Percentiles rank a stretch among this genome's conserved stretches.
phyloP scores from a whole-genome alignment of 2,329 filamentous ascomycete species.

The Xylaria hypoxylon region DNA sequence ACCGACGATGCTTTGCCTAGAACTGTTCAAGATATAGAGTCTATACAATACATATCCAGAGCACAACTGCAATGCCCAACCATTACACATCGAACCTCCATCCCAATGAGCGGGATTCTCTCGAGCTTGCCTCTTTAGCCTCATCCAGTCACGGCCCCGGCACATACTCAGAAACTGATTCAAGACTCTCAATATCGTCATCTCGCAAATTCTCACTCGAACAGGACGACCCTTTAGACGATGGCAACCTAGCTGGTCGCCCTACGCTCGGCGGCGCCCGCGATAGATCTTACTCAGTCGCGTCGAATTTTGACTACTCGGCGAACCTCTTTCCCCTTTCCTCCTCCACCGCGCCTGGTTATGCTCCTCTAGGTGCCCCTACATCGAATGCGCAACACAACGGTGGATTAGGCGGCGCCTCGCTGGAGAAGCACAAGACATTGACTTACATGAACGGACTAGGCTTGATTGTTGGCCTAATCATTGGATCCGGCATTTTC shows the following conservation, averaged over 20 bases:
- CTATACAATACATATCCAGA: conserved; percentile 15
- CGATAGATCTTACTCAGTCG: conserved; percentile 85
- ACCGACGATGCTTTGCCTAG: conserved; percentile 30
- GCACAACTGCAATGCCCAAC: conserved; percentile 52
- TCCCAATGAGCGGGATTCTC: conserved; percentile 80
- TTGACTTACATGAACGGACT: conserved; percentile 94
- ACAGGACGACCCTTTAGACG: conserved; percentile 82
- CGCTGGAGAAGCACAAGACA: conserved; percentile 93
- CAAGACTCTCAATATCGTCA: conserved; percentile 88
- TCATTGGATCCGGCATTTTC: conserved; percentile 97
- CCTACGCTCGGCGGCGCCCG: conserved; percentile 55
- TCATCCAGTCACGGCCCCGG: conserved; percentile 78
- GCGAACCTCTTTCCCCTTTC: conserved; percentile 92
- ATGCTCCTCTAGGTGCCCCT: conserved; percentile 86
- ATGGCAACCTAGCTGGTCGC: conserved; percentile 64
- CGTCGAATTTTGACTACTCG: conserved; percentile 96
- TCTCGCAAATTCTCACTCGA: conserved; percentile 91
- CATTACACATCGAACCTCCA: conserved; percentile 59
- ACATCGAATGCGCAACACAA: conserved; percentile 64
- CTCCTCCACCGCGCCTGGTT: conserved; percentile 77
- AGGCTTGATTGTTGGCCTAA: conserved; percentile 89
- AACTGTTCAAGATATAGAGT: conserved; percentile 27
- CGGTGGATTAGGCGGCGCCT: conserved; percentile 75
- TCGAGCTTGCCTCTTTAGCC: conserved; percentile 95
- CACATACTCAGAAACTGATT: conserved; percentile 74